Base-by-base conservation (phyloP, 2,329 filamentous ascomycete species). In the Pestalotiopsis sp. region DNA sequence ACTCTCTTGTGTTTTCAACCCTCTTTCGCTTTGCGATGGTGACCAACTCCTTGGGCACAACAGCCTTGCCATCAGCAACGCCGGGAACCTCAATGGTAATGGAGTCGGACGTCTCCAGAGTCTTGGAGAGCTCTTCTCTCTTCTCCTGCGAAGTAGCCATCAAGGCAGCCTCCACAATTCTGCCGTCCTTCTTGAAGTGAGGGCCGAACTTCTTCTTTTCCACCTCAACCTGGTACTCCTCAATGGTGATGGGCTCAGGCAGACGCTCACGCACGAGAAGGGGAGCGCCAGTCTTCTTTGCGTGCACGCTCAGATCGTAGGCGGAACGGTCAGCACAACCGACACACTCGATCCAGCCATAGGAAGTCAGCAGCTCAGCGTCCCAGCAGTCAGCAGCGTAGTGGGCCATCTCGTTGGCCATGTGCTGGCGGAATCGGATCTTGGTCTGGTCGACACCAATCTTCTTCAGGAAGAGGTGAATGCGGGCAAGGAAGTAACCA, bases 321-420 rank as follows among this genome's bases (percentile, higher is more conserved):
- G 96, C 96, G 79, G 93, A 97, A 76, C 96, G 90, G 80, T 98
- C 95, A 70, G 96, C 96, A 81, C 96, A 98, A 71, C 96, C 96
- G 76, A 98, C 95, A 80, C 95, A 98, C 85, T 99, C 96, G 72
- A 98, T 93, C 96, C 96, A 99, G 79, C 96, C 96, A 77, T 95
- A 95, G 70, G 92, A 95, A 69, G 93, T 98, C 71, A 92, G 86
- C 67, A 99, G 85, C 81, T 99, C 96, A 14, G 94, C 95, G 81
- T 99, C 96, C 96, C 96, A 98, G 84, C 96, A 99, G 84, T 99
- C 96, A 68, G 91, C 89, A 61, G 96, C 96, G 79, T 99, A 99
- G 83, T 99, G 96, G 17, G 96, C 88, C 87, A 89, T 89, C 77
- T 89, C 87, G 75, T 89, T 89, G 70, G 83, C 83, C 95, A 99